Evolutionary conservation across 306 rosid genomes (phyloP).

Genomic region (Geum urbanum): DNA sequence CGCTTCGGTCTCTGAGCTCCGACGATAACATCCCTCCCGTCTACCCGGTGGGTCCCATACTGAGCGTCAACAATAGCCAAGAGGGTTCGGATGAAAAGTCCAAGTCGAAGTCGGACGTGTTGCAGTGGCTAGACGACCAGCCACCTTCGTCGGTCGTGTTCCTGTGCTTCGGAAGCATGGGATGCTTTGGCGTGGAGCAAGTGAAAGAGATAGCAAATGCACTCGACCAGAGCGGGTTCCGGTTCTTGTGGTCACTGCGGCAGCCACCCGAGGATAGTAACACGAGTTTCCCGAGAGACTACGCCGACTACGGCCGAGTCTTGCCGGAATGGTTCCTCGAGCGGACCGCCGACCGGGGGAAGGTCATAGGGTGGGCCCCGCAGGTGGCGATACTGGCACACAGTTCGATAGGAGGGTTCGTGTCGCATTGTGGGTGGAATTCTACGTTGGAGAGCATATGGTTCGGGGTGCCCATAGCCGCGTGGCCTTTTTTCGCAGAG

Average conservation of each 20-base stretch:
- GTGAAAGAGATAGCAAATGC: conserved; percentile 6
- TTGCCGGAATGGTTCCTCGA: conserved; percentile 23
- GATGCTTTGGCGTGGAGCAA: conserved; percentile 6
- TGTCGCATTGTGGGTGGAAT: conserved; percentile 36
- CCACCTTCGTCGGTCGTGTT: conserved; percentile 2
- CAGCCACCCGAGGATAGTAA: background rate
- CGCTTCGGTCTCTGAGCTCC: background rate
- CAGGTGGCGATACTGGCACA: conserved; percentile 20
- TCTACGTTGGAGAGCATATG: conserved; percentile 25
- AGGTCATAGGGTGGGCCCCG: conserved; percentile 26
- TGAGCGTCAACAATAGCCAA: background rate
- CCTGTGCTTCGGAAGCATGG: conserved; percentile 23
- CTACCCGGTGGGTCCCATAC: conserved; percentile 24
- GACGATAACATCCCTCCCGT: background rate
- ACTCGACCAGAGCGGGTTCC: background rate
- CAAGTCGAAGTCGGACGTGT: background rate
- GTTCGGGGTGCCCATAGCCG: conserved; percentile 24
- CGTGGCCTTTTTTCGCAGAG: conserved; percentile 32
- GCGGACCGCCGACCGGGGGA: conserved; percentile 3
- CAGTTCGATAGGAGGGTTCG: conserved; percentile 20
- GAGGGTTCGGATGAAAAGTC: background rate
- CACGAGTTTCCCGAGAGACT: background rate
- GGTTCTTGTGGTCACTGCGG: conserved; percentile 24
- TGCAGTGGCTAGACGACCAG: conserved; percentile 20
- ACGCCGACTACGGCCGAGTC: background rate